Evolutionary conservation across 1,284 basidiomycete species (phyloP).

Genomic region (Apiotrichum siamense): DNA sequence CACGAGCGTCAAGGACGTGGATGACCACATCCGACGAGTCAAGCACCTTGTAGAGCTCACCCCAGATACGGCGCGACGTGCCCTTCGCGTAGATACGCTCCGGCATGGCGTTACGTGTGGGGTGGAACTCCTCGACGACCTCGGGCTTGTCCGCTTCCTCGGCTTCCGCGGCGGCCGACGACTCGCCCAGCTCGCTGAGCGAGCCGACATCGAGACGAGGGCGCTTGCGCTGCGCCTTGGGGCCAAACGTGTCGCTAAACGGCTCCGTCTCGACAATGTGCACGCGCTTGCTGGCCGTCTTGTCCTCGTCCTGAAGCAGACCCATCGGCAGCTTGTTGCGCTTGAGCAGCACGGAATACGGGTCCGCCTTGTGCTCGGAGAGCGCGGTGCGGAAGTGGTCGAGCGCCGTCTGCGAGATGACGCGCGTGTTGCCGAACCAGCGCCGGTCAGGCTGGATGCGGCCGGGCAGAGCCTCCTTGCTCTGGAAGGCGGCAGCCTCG

Average conservation of each 20-base stretch:
- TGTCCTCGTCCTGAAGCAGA: slow-evolving; percentile 76
- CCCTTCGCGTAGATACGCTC: slow-evolving; percentile 89
- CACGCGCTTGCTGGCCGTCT: slow-evolving; percentile 74
- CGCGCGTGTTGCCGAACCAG: slow-evolving; percentile 97
- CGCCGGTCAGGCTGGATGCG: slow-evolving; percentile 85
- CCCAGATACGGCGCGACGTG: slow-evolving; percentile 90
- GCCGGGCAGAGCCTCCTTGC: slow-evolving; percentile 77
- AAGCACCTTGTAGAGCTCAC: slow-evolving; percentile 98
- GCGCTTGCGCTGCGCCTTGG: slow-evolving; percentile 84
- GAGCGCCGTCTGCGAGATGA: slow-evolving; percentile 91
- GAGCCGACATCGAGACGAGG: slow-evolving; percentile 75
- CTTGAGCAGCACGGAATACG: slow-evolving; percentile 84
- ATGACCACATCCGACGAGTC: slow-evolving; percentile 97
- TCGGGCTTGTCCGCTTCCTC: slow-evolving; percentile 24
- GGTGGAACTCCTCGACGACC: slow-evolving; percentile 29
- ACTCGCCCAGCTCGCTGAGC: slow-evolving; percentile 76
- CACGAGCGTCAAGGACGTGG: slow-evolving; percentile 92
- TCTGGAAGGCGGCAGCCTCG: slow-evolving; percentile 87
- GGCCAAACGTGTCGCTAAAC: slow-evolving; percentile 85
- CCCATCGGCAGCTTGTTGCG: slow-evolving; percentile 95
- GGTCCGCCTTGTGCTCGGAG: slow-evolving; percentile 74
- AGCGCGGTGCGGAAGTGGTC: slow-evolving; percentile 90
- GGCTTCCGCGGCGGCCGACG: slow-evolving; percentile 51
- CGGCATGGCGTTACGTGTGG: slow-evolving; percentile 40
- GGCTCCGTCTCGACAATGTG: slow-evolving; percentile 93